These are phyloP conservation scores for Rhodotorula graminis DNA, from an alignment of 768 basidiomycete species.

Conservation along the genomic window DNA sequence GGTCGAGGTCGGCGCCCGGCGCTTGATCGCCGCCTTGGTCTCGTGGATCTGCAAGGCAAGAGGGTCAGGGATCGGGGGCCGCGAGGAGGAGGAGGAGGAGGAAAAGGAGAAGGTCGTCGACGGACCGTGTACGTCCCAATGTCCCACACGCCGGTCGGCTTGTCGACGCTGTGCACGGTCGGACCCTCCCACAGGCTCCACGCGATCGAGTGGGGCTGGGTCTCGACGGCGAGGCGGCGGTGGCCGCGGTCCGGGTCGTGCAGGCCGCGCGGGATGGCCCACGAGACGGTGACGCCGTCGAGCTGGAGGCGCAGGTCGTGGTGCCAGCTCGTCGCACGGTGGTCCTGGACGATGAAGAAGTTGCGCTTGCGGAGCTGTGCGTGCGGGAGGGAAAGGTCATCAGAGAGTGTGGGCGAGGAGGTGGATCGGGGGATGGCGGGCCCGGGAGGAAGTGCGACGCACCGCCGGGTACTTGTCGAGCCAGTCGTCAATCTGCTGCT, in stretches of 20 bases:
- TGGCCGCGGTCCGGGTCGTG: neutral
- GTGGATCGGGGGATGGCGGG: too few relatives aligned
- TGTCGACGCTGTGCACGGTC: neutral
- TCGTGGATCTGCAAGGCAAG: neutral
- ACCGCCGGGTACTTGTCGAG: neutral
- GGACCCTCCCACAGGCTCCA: conserved; percentile 25
- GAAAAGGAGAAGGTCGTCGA: neutral
- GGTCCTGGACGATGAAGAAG: conserved; percentile 31
- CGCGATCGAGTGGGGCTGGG: conserved; percentile 7
- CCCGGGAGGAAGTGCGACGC: neutral
- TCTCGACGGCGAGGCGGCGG: conserved; percentile 16
- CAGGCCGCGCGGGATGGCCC: conserved; percentile 20
- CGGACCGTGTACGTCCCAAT: conserved; percentile 23
- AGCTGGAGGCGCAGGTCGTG: conserved; percentile 34
- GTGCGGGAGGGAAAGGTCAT: neutral
- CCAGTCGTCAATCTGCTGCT: neutral
- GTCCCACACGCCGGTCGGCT: conserved; percentile 17
- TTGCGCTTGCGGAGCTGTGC: conserved; percentile 26
- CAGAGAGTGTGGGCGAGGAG: too few relatives aligned
- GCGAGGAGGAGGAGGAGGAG: too few relatives aligned
- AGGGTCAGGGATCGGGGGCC: too few relatives aligned
- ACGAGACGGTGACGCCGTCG: conserved; percentile 9
- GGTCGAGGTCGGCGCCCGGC: too few relatives aligned
- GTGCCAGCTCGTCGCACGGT: conserved; percentile 24
- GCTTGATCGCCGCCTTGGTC: neutral